Conservation (phyloP, 768 basidiomycete genomes). For the Boletus edulis region DNA sequence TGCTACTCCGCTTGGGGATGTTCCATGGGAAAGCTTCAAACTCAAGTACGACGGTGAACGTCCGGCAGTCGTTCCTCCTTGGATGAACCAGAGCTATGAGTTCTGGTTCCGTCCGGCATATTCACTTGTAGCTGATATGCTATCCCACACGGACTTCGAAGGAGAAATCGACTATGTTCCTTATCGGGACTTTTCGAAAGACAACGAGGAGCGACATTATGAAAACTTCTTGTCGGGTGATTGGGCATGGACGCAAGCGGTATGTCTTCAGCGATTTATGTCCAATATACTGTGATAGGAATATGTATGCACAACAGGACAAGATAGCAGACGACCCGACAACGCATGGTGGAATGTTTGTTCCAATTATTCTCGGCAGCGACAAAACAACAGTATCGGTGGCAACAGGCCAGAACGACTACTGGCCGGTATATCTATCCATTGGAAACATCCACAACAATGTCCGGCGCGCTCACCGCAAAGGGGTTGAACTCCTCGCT, state of each 20-base stretch:
- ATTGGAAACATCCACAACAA: neutral
- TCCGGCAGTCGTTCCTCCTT: neutral
- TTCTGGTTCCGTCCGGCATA: neutral
- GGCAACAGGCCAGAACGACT: neutral
- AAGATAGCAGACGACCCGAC: constrained; percentile 16
- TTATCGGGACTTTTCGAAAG: neutral
- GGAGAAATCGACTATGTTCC: neutral
- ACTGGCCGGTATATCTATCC: constrained; percentile 1
- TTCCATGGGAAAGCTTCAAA: constrained; percentile 36
- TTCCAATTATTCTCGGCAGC: neutral
- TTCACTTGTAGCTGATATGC: neutral
- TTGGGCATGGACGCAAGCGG: neutral
- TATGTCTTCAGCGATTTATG: neutral
- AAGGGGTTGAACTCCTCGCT: neutral
- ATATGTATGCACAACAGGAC: constrained; percentile 10
- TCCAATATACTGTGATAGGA: too few relatives aligned
- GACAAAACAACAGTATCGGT: constrained; percentile 1
- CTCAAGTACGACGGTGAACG: neutral
- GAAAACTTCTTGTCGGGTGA: neutral
- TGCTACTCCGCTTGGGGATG: constrained; percentile 31
- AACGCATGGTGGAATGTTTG: constrained; percentile 4
- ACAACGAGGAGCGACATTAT: neutral
- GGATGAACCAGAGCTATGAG: neutral
- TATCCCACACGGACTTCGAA: neutral
- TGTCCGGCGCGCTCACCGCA: neutral